Evolutionary conservation across 2,329 filamentous ascomycete species (phyloP).

Genomic region (Coniochaeta prunicola): DNA sequence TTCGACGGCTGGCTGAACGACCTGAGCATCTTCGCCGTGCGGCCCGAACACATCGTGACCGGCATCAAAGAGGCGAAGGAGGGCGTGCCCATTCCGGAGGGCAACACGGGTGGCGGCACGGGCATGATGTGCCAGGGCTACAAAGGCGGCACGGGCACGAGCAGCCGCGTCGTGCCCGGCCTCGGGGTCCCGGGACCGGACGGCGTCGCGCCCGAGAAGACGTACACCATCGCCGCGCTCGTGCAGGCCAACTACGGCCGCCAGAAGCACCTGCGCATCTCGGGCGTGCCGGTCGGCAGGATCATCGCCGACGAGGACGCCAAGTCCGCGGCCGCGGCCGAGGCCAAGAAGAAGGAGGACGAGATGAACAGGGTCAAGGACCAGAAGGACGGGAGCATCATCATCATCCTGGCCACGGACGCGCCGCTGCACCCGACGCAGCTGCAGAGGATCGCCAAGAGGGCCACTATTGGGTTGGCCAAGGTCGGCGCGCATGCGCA

Average conservation of each 20-base stretch:
- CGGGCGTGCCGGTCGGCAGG: conserved; percentile 54
- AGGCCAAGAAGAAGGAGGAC: conserved; percentile 14
- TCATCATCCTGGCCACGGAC: conserved; percentile 49
- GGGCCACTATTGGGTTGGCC: conserved; percentile 49
- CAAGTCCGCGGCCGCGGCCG: conserved; percentile 13
- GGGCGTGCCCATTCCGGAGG: conserved; percentile 46
- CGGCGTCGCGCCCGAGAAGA: conserved; percentile 20
- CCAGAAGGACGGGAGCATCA: conserved; percentile 54
- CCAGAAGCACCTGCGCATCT: conserved; percentile 47
- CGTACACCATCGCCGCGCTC: conserved; percentile 53
- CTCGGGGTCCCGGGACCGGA: conserved; percentile 21
- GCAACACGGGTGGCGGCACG: conserved; percentile 59
- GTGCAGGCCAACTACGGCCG: conserved; percentile 61
- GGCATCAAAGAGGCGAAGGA: conserved; percentile 44
- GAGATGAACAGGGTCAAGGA: conserved; percentile 31
- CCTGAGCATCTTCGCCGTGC: conserved; percentile 45
- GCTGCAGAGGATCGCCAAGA: conserved; percentile 21
- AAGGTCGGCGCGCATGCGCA: conserved; percentile 54
- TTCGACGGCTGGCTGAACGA: conserved; percentile 58
- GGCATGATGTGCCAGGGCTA: conserved; percentile 61
- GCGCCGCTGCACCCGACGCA: conserved; percentile 28
- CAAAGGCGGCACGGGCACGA: conserved; percentile 60
- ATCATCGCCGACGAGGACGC: conserved; percentile 39
- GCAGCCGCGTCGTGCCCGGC: conserved; percentile 47
- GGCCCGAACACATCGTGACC: conserved; percentile 42